Evolutionary conservation across 805 yeast species (phyloP).

Genomic region (Helenozyma baotianmanensis): DNA sequence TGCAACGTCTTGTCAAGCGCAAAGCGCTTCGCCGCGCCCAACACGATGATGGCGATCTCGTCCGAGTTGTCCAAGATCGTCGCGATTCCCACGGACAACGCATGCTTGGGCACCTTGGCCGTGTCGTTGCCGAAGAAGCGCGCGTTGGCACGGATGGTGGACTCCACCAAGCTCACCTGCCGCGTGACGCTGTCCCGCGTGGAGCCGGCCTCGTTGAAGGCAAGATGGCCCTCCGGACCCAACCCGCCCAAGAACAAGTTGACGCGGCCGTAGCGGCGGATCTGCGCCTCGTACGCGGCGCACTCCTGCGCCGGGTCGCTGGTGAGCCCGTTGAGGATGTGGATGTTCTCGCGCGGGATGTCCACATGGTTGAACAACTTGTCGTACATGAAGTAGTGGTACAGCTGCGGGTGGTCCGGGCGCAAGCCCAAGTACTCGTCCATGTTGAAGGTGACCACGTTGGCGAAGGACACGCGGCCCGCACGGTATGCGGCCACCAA

Average conservation of each 20-base stretch:
- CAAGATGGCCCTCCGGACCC: constrained; percentile 60
- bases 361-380: constrained; percentile 54
- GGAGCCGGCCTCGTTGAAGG: constrained; percentile 57
- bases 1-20: constrained; percentile 45
- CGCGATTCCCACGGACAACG: constrained; percentile 54
- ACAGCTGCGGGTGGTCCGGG: constrained; percentile 47
- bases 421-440: constrained; percentile 52
- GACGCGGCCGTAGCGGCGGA: constrained; percentile 45
- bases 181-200: constrained; percentile 43
- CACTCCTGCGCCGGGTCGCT: constrained; percentile 44
- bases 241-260: constrained; percentile 55
- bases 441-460: constrained; percentile 60
- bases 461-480: constrained; percentile 41
- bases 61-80: constrained; percentile 53
- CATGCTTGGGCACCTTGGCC: constrained; percentile 46
- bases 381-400: constrained; percentile 54
- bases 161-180: constrained; percentile 41
- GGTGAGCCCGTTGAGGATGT: constrained; percentile 52
- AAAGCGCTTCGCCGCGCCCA: constrained; percentile 42
- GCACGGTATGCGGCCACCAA: constrained; percentile 41
- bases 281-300: constrained; percentile 42
- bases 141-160: constrained; percentile 50
- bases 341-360: constrained; percentile 47
- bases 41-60: constrained; percentile 48
- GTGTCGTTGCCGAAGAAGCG: constrained; percentile 47